Conservation (phyloP, 106 monocot genomes). For the Dendrobium catenatum region DNA sequence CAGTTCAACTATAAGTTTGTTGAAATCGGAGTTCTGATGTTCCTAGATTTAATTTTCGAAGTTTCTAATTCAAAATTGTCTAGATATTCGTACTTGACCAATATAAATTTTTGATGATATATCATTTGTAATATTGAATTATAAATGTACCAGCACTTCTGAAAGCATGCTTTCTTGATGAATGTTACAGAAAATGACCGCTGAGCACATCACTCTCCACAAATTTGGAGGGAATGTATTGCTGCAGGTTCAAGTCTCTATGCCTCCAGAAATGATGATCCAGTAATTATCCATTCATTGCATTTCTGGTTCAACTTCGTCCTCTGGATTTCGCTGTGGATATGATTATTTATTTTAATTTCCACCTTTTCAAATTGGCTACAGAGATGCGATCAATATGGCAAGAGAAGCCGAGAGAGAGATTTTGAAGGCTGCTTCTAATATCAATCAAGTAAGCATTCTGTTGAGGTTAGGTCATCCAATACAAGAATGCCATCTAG, state of each 20-base stretch:
- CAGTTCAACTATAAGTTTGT: too few species aligned
- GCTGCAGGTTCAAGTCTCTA: constrained; percentile 67
- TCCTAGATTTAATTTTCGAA: too few species aligned
- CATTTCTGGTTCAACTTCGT: not conserved
- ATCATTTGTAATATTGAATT: not conserved
- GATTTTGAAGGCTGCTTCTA: constrained; percentile 45
- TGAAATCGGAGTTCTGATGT: too few species aligned
- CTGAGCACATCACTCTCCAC: constrained; percentile 65
- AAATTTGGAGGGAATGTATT: constrained; percentile 59
- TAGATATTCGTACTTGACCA: too few species aligned
- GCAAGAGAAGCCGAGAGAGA: constrained; percentile 65
- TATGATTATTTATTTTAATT: not conserved
- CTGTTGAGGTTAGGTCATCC: constrained; percentile 59
- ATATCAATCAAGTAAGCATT: constrained; percentile 65
- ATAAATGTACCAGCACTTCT: not conserved
- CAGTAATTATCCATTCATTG: constrained; percentile 23
- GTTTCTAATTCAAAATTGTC: too few species aligned
- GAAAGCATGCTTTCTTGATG: not conserved
- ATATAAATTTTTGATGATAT: too few species aligned
- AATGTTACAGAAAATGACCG: constrained; percentile 49
- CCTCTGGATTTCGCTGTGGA: not conserved
- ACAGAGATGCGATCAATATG: constrained; percentile 68
- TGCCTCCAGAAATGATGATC: constrained; percentile 58
- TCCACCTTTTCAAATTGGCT: not conserved
- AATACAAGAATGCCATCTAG: constrained; percentile 8